These are phyloP conservation scores for Tulasnella sp. DNA, from an alignment of 768 basidiomycete species.

Conservation along the genomic window DNA sequence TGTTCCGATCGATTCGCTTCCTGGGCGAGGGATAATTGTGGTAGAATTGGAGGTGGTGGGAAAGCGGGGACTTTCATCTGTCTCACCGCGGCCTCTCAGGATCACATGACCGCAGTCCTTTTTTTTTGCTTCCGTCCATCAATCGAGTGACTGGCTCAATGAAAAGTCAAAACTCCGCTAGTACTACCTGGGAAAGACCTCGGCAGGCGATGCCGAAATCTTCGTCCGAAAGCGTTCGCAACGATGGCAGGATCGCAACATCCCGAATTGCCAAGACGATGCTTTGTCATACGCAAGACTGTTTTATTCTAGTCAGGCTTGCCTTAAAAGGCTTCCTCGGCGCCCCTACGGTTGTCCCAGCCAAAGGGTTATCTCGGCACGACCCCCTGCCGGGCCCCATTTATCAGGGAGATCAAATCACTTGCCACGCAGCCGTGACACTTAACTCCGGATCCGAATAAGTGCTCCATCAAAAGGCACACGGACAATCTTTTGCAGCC, in stretches of 20 bases:
- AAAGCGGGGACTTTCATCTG: background rate
- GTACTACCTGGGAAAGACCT: background rate
- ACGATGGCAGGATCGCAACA: background rate
- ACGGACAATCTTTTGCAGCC: background rate
- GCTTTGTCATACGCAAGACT: background rate
- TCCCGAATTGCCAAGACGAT: background rate
- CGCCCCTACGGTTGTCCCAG: background rate
- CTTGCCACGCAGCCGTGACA: background rate
- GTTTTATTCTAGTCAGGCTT: background rate
- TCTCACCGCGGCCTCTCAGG: background rate
- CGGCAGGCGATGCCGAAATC: background rate
- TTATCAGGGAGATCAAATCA: background rate
- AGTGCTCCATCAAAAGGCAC: background rate
- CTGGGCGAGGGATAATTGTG: too few relatives aligned
- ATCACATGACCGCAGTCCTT: background rate
- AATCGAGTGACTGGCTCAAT: too few relatives aligned
- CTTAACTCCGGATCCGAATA: background rate
- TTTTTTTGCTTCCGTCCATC: background rate
- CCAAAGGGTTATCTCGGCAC: background rate
- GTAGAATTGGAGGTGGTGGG: background rate
- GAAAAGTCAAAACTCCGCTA: background rate
- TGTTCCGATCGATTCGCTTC: background rate
- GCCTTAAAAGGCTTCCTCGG: background rate
- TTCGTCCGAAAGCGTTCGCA: background rate
- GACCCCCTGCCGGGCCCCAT: background rate